Evolutionary conservation across 345 rosid genomes (phyloP), one percentile per base, ranked within the genome.

Genomic region (Populus tremula): DNA sequence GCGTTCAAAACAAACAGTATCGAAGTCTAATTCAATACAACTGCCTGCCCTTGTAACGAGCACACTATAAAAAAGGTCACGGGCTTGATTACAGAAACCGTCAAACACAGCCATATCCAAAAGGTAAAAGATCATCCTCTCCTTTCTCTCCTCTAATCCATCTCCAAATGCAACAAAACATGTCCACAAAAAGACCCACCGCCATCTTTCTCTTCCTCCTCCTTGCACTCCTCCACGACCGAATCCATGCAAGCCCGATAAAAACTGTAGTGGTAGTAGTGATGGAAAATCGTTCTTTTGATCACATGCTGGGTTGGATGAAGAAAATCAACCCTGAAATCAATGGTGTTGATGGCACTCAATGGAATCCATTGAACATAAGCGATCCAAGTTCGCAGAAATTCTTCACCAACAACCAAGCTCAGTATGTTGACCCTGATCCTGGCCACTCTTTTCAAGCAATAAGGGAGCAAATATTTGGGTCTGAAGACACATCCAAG

Each of bases 301-400:
- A 95, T 72, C 99, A 93, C 89, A 95, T 93, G 98, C 85, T 95
- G 5, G 99, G 99, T 0, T 93, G 99, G 99, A 92, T 95, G 99
- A 95, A 93, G 85, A 90, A 87, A 72, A 80, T 92, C 73, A 92
- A 93, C 89, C 92, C 96, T 1, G 88, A 91, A 35, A 95, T 95
- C 90, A 79, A 93, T 83, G 97, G 98, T 2, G 97, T 92, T 0
- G 88, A 92, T 70, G 98, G 94, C 18, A 81, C 91, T 1, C 89
- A 93, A 23, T 87, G 84, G 33, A 93, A 92, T 79, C 89, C 70
- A 0, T 25, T 90, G 45, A 87, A 87, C 49, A 73, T 87, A 2
- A 41, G 85, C 2, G 94, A 95, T 73, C 92, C 96, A 0, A 74
- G 43, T 2, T 95, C 96, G 0, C 33, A 73, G 3, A 82, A 65